Evolutionary conservation across 2,329 filamentous ascomycete species (phyloP), one percentile per base, ranked within the genome.

Genomic region (Diaporthe vaccinii): DNA sequence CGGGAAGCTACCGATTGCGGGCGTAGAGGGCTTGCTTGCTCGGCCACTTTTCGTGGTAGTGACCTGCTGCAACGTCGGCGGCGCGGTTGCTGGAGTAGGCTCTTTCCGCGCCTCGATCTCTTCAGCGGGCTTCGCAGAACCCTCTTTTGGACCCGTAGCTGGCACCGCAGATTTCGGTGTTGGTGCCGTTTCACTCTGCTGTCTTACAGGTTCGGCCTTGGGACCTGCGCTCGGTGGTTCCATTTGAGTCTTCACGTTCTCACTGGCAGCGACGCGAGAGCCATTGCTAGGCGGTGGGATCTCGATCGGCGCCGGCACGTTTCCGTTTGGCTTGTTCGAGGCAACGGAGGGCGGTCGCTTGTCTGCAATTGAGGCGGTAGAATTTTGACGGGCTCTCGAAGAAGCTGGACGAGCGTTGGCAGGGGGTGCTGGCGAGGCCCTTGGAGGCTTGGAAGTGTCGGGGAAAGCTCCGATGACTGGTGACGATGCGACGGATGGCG

Each of bases 341-440:
- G 90, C 86, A 2, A 91, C 90, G 2, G 92, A 91, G 7, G 89
- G 84, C 2, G 92, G 90, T 49, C 90, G 87, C 76, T 87, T 88
- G 76, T 94, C 91, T 46, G 85, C 85, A 70, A 84, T 85, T n/a
- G 90, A 89, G 75, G 91, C 90, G 73, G 91, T 89, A 22, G 94
- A 94, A 80, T 93, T 96, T 81, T 95, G 94, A 80, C 95, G 92
- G 51, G 91, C 91, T 78, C 95, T 91, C 8, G 93, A 91, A 7
- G 93, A 92, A 69, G 90, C 88, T 17, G 94, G 92, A 58, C 93
- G 90, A 75, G 91, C 86, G 41, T 85, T 83, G 75, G 85, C 84
- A 68, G 85, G 83, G 9, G 92, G 92, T 12, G 88, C 90, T 39
- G 93, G 93, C 55, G 93, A 94, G 72, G 80, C 86, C 77, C 86